Conservation (phyloP, 331 rosid genomes). For the Telfairia occidentalis region DNA sequence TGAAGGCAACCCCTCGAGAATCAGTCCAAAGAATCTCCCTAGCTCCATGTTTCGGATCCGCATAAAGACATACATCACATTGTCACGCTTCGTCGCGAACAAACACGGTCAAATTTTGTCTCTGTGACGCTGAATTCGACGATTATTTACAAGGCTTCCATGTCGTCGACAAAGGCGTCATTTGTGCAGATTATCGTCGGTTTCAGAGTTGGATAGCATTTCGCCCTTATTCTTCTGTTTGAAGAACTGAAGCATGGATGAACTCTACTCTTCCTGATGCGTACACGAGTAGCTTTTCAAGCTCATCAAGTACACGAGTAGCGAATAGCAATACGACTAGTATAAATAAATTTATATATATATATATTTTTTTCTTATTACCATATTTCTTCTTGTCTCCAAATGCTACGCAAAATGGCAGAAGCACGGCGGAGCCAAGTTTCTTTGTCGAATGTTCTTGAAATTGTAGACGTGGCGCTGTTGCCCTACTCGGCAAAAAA, state of each 20-base stretch:
- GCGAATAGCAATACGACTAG: neutral
- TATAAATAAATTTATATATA: neutral
- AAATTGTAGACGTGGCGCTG: neutral
- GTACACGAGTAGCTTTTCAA: slow-evolving; percentile 50
- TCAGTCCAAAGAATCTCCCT: slow-evolving; percentile 18
- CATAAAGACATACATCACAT: slow-evolving; percentile 55
- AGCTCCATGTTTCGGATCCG: slow-evolving; percentile 61
- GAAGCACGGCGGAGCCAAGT: neutral
- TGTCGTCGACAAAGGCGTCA: slow-evolving; percentile 44
- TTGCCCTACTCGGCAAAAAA: neutral
- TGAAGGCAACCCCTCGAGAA: neutral
- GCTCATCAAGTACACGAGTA: slow-evolving; percentile 13
- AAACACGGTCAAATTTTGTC: slow-evolving; percentile 42
- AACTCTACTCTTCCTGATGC: neutral
- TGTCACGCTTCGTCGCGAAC: slow-evolving; percentile 64
- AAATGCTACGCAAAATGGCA: neutral
- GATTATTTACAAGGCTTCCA: slow-evolving; percentile 69
- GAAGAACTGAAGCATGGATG: slow-evolving; percentile 45
- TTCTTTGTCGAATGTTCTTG: neutral
- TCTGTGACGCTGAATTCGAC: slow-evolving; percentile 38
- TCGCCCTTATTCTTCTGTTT: slow-evolving; percentile 47
- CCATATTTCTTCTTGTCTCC: neutral
- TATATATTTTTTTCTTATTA: neutral
- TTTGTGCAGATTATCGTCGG: slow-evolving; percentile 31
- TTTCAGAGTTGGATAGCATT: slow-evolving; percentile 21